Conservation (phyloP, 257 asterid species). For the Gynochthodes officinalis region DNA sequence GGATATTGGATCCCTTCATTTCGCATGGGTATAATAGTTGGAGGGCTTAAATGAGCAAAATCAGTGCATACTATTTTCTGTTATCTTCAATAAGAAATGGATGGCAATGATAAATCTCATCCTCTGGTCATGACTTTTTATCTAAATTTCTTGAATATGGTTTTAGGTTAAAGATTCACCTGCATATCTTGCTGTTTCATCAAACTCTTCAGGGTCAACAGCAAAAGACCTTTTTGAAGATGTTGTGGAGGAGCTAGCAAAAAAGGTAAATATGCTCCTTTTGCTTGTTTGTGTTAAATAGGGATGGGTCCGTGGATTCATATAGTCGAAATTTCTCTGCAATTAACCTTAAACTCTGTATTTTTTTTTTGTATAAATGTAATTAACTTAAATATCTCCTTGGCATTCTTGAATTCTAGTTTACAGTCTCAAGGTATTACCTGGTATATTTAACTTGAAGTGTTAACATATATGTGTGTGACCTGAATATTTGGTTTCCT, state of each 20-base stretch:
- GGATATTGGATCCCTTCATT: neutral
- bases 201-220: slow-evolving; percentile 74
- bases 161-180: slow-evolving; percentile 79
- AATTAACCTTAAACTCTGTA: neutral
- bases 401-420: slow-evolving; percentile 2
- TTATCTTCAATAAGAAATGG: slow-evolving; percentile 4
- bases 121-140: neutral
- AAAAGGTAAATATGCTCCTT: neutral
- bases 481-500: neutral
- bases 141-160: slow-evolving; percentile 5
- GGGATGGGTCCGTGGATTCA: neutral
- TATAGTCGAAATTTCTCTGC: neutral
- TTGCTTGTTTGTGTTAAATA: neutral
- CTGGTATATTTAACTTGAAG: neutral
- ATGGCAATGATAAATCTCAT: neutral
- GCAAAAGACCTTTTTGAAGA: slow-evolving; percentile 88
- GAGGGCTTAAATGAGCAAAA: neutral
- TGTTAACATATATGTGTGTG: neutral
- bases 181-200: slow-evolving; percentile 74
- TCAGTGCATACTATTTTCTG: neutral
- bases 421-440: neutral
- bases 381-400: neutral
- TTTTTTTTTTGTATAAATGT: too few species aligned
- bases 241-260: slow-evolving; percentile 69
- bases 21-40: neutral